These are phyloP conservation scores for Cokeromyces recurvatus DNA, from an alignment of 371 early-diverging fungal genomes.

Conservation along the genomic window DNA sequence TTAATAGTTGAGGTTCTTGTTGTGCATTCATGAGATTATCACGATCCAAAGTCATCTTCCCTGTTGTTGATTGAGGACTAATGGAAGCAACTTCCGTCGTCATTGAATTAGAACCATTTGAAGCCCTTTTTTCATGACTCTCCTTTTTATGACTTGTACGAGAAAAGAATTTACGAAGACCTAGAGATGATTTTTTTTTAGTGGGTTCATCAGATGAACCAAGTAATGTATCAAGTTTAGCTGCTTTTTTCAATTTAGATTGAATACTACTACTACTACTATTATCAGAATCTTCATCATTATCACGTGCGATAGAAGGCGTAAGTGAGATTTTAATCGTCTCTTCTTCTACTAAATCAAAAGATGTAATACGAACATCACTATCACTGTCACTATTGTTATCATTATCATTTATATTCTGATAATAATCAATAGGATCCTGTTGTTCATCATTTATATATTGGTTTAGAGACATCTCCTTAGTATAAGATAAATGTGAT, in stretches of 20 bases:
- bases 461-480: neutral
- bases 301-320: conserved; percentile 35
- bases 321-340: conserved; percentile 48
- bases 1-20: neutral
- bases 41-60: no score
- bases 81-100: neutral
- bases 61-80: neutral
- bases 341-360: conserved; percentile 21
- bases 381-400: conserved; percentile 11
- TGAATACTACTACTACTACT: conserved; percentile 6
- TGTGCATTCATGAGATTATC: no score
- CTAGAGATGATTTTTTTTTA: conserved; percentile 31
- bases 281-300: conserved; percentile 7
- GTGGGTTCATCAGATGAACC: conserved; percentile 10
- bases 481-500: neutral
- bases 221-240: conserved; percentile 21
- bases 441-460: neutral
- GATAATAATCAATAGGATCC: neutral
- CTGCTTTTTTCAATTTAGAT: conserved; percentile 27
- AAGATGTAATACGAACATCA: conserved; percentile 14
- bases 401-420: neutral
- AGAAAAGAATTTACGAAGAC: conserved; percentile 42
- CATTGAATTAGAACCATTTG: neutral
- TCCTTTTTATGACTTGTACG: conserved; percentile 19
- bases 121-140: conserved; percentile 18